Base-by-base conservation (phyloP, 225 moss, liverwort and hornwort species). In the Physcomitrellopsis africana region DNA sequence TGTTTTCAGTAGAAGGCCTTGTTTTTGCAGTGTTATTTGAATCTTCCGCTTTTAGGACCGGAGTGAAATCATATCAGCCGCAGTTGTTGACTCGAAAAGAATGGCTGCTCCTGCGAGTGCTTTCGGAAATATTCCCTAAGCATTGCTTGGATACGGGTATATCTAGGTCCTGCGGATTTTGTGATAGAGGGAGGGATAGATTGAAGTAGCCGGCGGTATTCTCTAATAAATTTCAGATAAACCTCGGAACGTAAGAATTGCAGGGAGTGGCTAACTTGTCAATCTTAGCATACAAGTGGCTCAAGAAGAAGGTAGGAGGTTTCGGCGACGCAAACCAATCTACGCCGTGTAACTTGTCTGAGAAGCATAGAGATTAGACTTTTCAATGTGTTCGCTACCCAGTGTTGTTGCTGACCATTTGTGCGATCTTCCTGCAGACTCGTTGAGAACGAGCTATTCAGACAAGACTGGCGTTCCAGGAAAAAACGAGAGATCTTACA, bases 401-500 rank as follows among this genome's bases (percentile, higher is more conserved):
- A 18, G 46, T 20, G 67, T 23, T 61, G 11, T 18, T 17, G 5
- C 52, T 79, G 47, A 76, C 24, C 4, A 43, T 23, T 65, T 22
- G 3, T 52, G 2, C 52, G 58, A 3, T 74, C 65, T 27, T 47
- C 32, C 11, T 81, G 83, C 91, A 96, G 96, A 78, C 83, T 97
- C 55, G 92, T 94, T 13, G 97, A 97, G 66, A 94, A 97, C 61
- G 94, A 94, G 60, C 59, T 94, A 0, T 94, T 97, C 62, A 90
- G 86, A 67, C 83, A 92, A 77, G 97, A 97, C 68, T 97, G 97
- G 97, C 92, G 97, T 51, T 81, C 94, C 11, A 83, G 91, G 69
- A 85, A 86, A 24, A 84, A 73, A 60, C 69, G 62, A 19, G 94
- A 97, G 81, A 94, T 97, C 45, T 37, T 97, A 16, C 91, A 97